Evolutionary conservation across 73 alveolate species (phyloP), one percentile per base, ranked within the genome.

Genomic region (Halteria grandinella): DNA sequence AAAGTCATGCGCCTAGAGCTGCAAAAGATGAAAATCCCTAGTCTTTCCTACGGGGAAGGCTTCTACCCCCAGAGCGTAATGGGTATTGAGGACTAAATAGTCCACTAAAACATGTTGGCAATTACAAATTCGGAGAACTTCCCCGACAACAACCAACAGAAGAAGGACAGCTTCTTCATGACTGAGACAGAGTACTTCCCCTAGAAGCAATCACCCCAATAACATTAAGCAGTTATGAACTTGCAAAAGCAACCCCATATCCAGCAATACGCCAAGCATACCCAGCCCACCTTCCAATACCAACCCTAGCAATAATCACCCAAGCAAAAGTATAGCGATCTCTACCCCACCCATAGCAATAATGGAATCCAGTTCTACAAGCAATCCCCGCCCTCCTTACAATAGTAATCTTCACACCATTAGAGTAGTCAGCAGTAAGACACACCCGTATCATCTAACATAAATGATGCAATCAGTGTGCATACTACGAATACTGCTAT

Each of bases 1-100:
- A 31, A 54, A 37, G 39, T 37, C 8, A 73, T 73, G 85, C 31
- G 49, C 33, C 55, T 73, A 12, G 85, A 73, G 33, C 48, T 73
- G 21, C 41, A 73, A 25, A 32, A 63, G 52, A 47, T 73, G 5
- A 73, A 73, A 32, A 28, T n/a, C 33, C 75, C 62, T 5, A 25
- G 62, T 37, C 31, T 29, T 62, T 62, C 27, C 62, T 62, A 7
- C 41, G 55, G 74, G n/a, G 78, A 62, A 41, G 78, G 78, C 4
- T 62, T 29, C 28, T 40, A 49, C 24, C 62, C 36, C 23, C 43
- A 62, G 20, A 60, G 36, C 12, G 78, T 62, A 11, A 62, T 47
- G 41, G 41, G 41, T 39, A 60, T 60, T 5, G n/a, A 62, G 41
- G 78, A 62, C 36, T 62, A 39, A 39, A 39, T 39, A 39, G 15